Evolutionary conservation across 805 yeast species (phyloP), one percentile per base, ranked within the genome.

Genomic region (Komagataella phaffii): DNA sequence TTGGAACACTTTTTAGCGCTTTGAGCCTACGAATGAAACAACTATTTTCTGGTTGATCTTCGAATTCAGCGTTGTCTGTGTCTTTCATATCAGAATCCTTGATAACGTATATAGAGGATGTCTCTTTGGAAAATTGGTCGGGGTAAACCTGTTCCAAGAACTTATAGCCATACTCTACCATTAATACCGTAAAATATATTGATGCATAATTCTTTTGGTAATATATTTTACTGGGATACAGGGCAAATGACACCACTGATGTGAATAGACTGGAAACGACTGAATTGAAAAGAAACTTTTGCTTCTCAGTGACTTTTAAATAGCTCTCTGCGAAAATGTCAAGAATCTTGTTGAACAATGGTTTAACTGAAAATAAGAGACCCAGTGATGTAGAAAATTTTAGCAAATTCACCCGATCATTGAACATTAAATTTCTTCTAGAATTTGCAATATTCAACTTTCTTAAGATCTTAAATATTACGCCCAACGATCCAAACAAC

Each of bases 121-220:
- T 1, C 21, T 40, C 24, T 54, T 56, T 18, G 45, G 18, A 6
- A 52, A 50, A 7, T 52, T 21, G 23, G 48, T 47, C 49, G 7
- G 56, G 53, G 43, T 46, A 49, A 8, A 43, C 44, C 17, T 50
- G 49, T 46, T 58, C 61, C 8, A 56, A n/a, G 14, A 55, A 45
- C 46, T 56, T 54, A 47, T 56, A 58, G 2, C 58, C 59, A 43
- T 55, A 58, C 18, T 58, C 59, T 10, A 58, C 46, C 4, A 51
- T 49, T 10, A 55, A 46, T 6, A 56, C 51, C 4, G 54, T 46
- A n/a, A 54, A 44, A 46, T 55, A 59, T 6, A 57, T 54, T 12
- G 60, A 56, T 12, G 55, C 45, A 43, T 55, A 58, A 24, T 54
- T 54, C 51, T 56, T 57, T 21, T 57, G 53, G 36, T 52, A 53